Evolutionary conservation across 1,284 basidiomycete species (phyloP), one percentile per base, ranked within the genome.

Genomic region (Leccinum huronense): DNA sequence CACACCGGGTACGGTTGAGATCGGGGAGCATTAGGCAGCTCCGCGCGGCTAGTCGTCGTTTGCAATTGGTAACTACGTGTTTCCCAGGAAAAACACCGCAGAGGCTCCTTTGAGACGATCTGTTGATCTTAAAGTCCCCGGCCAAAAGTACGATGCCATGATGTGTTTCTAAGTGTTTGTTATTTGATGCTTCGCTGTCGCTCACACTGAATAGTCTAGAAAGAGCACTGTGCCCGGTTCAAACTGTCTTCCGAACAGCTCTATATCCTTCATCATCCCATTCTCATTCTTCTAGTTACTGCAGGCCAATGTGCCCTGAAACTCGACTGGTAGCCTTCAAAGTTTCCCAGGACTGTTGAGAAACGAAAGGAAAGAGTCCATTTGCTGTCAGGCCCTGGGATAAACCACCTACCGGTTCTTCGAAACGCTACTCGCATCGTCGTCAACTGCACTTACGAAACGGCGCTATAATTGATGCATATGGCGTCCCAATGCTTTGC

Each of bases 1-100:
- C 2, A 77, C 78, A 1, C 67, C 66, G 33, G 73, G 77, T 11
- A 73, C 71, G 27, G 40, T 78, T 27, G 71, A 71, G 19, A 57
- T 63, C 14, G 74, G 55, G 31, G 60, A 61, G 6, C 10, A 60
- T 38, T 68, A 31, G n/a, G 55, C 7, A 42, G 30, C 31, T 48
- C 4, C 31, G 5, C 45, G 19, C 5, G 10, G 45, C 5, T 11
- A 48, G 19, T 48, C 11, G n/a, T 19, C 45, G 10, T 48, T 19
- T 48, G 1, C 45, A 11, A 48, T 48, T 48, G 42, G 19, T 45
- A n/a, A 19, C 42, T 45, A 9, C 42, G n/a, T 45, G 42, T 45
- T 45, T 45, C n/a, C n/a, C n/a, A 45, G 42, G n/a, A 19, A 45
- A 45, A 45, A 45, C n/a, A 45, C 42, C n/a, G 42, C 42, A 45